Conservation (phyloP, 1,139 yeast species). For the Kluyveromyces marxianus region DNA sequence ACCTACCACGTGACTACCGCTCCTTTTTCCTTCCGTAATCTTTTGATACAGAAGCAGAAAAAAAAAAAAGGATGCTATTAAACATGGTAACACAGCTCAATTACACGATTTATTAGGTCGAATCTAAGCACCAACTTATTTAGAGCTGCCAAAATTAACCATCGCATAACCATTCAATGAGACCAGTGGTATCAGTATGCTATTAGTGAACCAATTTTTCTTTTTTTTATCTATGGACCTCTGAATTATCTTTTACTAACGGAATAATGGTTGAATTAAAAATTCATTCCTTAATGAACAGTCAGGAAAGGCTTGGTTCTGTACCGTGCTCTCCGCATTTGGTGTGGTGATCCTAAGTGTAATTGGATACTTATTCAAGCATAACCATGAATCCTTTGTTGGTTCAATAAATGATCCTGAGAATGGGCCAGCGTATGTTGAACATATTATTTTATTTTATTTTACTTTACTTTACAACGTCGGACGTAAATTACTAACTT, state of each 20-base stretch:
- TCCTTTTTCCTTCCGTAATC: background rate
- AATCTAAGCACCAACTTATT: no score
- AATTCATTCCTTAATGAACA: slow-evolving; percentile 15
- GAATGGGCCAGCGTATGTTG: slow-evolving; percentile 71
- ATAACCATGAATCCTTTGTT: slow-evolving; percentile 83
- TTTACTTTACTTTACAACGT: background rate
- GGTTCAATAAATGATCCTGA: slow-evolving; percentile 88
- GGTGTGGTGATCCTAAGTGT: slow-evolving; percentile 82
- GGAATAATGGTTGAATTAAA: background rate
- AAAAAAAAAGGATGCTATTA: background rate
- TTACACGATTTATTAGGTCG: no score
- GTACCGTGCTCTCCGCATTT: slow-evolving; percentile 86
- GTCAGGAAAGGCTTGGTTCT: slow-evolving; percentile 89
- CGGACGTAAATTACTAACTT: background rate
- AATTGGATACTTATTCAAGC: slow-evolving; percentile 72
- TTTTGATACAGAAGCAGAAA: background rate
- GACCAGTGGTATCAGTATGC: slow-evolving; percentile 41
- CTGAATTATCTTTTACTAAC: no score
- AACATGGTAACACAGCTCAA: no score
- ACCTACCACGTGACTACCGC: background rate
- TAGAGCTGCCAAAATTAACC: no score
- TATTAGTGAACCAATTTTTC: no score
- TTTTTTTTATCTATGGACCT: background rate
- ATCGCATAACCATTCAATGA: slow-evolving; percentile 23
- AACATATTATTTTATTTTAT: background rate